These are phyloP conservation scores for Rhododendron mucronatum DNA, from an alignment of 148 eudicot species.

Conservation along the genomic window DNA sequence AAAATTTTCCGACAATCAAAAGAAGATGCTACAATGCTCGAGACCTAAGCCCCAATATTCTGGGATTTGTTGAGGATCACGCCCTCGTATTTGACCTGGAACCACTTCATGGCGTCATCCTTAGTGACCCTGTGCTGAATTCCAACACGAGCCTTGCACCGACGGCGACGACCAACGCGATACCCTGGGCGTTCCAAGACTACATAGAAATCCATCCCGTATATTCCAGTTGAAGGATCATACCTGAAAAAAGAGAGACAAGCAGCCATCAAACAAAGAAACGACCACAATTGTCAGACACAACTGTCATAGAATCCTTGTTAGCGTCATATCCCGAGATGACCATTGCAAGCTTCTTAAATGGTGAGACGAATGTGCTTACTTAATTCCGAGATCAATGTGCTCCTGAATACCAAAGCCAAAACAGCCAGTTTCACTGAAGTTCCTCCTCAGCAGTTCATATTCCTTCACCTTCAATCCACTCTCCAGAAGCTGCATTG, in stretches of 20 bases:
- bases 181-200: constrained; percentile 68
- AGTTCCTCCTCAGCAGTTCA: constrained; percentile 61
- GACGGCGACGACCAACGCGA: constrained; percentile 60
- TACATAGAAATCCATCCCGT: constrained; percentile 71
- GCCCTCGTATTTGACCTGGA: constrained; percentile 69
- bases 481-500: constrained; percentile 82
- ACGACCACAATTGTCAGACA: not conserved
- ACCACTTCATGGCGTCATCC: constrained; percentile 80
- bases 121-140: constrained; percentile 74
- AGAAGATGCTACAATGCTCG: not conserved
- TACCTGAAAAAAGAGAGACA: constrained; percentile 30
- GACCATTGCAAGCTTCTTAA: not conserved
- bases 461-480: constrained; percentile 91
- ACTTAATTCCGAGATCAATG: constrained; percentile 84
- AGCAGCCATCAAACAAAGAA: not conserved
- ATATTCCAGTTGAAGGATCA: constrained; percentile 75
- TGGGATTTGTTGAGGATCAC: constrained; percentile 68
- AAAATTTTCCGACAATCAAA: not conserved
- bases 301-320: not conserved
- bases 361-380: not conserved
- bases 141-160: constrained; percentile 75
- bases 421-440: constrained; percentile 83
- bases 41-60: constrained; percentile 19
- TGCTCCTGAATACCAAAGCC: constrained; percentile 84
- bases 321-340: not conserved